Evolutionary conservation across 495 filamentous ascomycete genomes (phyloP).

Genomic region (Aspergillus mulundensis): DNA sequence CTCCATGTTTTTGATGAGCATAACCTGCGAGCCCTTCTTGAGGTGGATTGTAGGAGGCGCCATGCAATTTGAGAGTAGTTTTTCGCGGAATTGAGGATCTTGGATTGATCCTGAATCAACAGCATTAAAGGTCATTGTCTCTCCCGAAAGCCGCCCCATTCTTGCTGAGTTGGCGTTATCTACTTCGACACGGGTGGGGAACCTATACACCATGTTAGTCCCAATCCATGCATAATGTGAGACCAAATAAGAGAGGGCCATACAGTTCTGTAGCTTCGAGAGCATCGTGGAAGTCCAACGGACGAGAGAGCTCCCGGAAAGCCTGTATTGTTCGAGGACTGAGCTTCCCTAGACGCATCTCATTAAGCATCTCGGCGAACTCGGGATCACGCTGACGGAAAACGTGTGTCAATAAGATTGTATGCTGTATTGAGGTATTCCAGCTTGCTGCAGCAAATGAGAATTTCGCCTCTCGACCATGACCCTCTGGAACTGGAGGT

Average conservation of each 20-base stretch:
- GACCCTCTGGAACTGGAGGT: conserved; percentile 79
- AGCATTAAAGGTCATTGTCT: conserved; percentile 62
- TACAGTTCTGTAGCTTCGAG: conserved; percentile 88
- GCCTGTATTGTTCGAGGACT: conserved; percentile 61
- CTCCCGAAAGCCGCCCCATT: conserved; percentile 67
- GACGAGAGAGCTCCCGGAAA: conserved; percentile 68
- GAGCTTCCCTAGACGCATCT: conserved; percentile 88
- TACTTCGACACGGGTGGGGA: conserved; percentile 86
- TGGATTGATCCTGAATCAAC: conserved; percentile 69
- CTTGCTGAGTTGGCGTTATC: conserved; percentile 76
- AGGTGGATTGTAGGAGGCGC: conserved; percentile 71
- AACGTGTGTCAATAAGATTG: conserved; percentile 89
- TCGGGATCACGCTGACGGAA: conserved; percentile 93
- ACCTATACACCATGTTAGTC: conserved; percentile 49
- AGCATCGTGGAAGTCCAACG: conserved; percentile 66
- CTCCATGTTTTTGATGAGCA: conserved; percentile 99
- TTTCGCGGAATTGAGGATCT: conserved; percentile 66
- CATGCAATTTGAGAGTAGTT: conserved; percentile 86
- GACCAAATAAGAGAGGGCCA: conserved; percentile 10
- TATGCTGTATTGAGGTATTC: conserved; percentile 90
- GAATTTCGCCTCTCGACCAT: conserved; percentile 71
- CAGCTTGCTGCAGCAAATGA: conserved; percentile 89
- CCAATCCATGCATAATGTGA: neutral
- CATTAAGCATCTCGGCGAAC: conserved; percentile 93
- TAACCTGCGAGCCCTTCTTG: conserved; percentile 92